Evolutionary conservation across 768 basidiomycete species (phyloP).

Genomic region (Agrocybe chaxingu): DNA sequence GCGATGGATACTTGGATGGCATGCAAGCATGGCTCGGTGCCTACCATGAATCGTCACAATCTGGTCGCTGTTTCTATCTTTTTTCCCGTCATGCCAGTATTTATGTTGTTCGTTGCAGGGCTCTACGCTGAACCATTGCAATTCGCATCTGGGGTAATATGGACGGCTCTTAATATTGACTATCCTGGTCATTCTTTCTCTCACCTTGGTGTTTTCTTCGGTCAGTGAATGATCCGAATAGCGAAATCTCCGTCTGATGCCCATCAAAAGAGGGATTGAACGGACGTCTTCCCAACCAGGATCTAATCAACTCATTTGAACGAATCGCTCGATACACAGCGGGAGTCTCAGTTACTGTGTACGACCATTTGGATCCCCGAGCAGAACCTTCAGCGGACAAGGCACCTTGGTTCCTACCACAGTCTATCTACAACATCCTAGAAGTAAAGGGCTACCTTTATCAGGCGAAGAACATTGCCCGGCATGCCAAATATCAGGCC

Average conservation of each 20-base stretch:
- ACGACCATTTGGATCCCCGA: slow-evolving; percentile 65
- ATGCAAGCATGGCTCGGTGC: slow-evolving; percentile 89
- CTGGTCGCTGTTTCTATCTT: slow-evolving; percentile 41
- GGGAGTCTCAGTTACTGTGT: slow-evolving; percentile 75
- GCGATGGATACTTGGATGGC: slow-evolving; percentile 86
- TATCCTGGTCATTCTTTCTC: slow-evolving; percentile 97
- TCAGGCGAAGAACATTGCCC: slow-evolving; percentile 63
- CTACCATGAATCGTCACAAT: slow-evolving; percentile 70
- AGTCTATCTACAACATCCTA: slow-evolving; percentile 34
- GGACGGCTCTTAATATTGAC: slow-evolving; percentile 93
- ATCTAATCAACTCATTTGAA: slow-evolving; percentile 81
- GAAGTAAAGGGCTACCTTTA: slow-evolving; percentile 50
- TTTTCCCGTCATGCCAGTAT: background rate
- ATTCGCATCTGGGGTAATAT: slow-evolving; percentile 82
- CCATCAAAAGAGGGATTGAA: slow-evolving; percentile 81
- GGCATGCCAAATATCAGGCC: slow-evolving; percentile 73
- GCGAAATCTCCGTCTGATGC: background rate
- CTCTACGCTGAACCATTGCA: slow-evolving; percentile 60
- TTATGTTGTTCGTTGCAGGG: slow-evolving; percentile 39
- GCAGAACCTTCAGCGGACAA: slow-evolving; percentile 30
- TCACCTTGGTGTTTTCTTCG: slow-evolving; percentile 92
- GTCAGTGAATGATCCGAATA: slow-evolving; percentile 38
- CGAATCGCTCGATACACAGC: slow-evolving; percentile 70
- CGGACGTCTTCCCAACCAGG: slow-evolving; percentile 94
- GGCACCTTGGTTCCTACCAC: slow-evolving; percentile 40